Evolutionary conservation across 1,139 yeast species (phyloP).

Genomic region (Sugiyamaella paludigena): DNA sequence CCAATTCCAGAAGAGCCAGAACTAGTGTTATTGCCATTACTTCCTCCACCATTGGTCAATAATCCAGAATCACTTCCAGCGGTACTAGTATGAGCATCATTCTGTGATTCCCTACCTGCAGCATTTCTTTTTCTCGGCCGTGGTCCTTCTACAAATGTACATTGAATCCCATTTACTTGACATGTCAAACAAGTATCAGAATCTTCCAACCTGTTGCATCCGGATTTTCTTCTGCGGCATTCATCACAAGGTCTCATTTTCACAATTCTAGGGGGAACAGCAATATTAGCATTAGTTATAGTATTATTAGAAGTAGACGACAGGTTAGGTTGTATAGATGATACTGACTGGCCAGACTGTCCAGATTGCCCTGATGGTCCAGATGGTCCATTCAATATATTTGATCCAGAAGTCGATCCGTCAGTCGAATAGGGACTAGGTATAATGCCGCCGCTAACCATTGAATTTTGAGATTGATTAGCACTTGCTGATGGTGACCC

Average conservation of each 20-base stretch:
- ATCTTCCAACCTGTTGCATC: conserved; percentile 34
- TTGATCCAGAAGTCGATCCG: too few species aligned
- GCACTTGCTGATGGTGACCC: too few species aligned
- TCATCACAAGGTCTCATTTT: conserved; percentile 33
- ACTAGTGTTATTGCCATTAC: conserved; percentile 7
- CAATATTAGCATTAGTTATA: too few species aligned
- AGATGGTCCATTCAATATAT: too few species aligned
- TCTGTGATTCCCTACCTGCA: not conserved
- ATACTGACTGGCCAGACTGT: too few species aligned
- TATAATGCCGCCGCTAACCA: too few species aligned
- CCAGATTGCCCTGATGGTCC: too few species aligned
- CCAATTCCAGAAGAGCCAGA: conserved; percentile 1
- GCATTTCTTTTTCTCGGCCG: conserved; percentile 24
- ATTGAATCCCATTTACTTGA: conserved; percentile 35
- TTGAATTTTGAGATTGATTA: too few species aligned
- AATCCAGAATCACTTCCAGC: conserved; percentile 4
- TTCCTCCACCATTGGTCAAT: conserved; percentile 14
- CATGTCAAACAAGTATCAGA: conserved; percentile 38
- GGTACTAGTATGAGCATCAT: not conserved
- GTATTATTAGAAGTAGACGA: too few species aligned
- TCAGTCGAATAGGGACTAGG: too few species aligned
- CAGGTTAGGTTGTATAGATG: too few species aligned
- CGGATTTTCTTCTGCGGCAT: conserved; percentile 23
- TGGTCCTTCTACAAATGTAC: conserved; percentile 38
- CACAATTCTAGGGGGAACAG: conserved; percentile 4